phyloP scores from a whole-genome alignment of 306 rosid species.

The Citrullus amarus region DNA sequence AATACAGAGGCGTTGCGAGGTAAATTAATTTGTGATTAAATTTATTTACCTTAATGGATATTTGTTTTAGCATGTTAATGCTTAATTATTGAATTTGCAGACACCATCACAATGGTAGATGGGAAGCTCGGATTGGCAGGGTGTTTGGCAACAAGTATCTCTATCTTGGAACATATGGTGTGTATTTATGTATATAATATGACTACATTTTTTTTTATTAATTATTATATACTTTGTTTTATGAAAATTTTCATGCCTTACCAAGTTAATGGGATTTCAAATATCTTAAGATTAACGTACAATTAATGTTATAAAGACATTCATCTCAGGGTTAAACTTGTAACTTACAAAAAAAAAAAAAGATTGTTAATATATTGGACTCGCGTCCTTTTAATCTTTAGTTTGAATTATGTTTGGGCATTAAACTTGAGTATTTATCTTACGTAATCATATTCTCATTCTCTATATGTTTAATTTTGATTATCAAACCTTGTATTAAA shows the following conservation, averaged over 20 bases:
- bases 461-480: too few relatives aligned
- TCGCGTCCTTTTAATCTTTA: neutral
- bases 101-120: conserved; percentile 89
- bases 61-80: neutral
- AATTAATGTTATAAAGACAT: too few relatives aligned
- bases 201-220: neutral
- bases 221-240: neutral
- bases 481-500: too few relatives aligned
- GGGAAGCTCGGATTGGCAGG: conserved; percentile 92
- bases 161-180: conserved; percentile 86
- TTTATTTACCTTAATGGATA: neutral
- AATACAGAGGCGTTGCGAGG: conserved; percentile 93
- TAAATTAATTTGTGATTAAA: conserved; percentile 2
- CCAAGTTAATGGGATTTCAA: too few relatives aligned
- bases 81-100: conserved; percentile 18
- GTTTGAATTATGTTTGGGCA: neutral
- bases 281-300: too few relatives aligned
- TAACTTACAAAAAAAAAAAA: too few relatives aligned
- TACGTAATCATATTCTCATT: too few relatives aligned
- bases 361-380: too few relatives aligned
- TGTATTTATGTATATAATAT: neutral
- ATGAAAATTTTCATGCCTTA: too few relatives aligned
- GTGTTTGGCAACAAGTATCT: conserved; percentile 90
- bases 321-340: too few relatives aligned
- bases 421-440: too few relatives aligned